These are phyloP conservation scores for Neocatenulostroma microsporum DNA, from an alignment of 2,329 filamentous ascomycete species.

Conservation along the genomic window DNA sequence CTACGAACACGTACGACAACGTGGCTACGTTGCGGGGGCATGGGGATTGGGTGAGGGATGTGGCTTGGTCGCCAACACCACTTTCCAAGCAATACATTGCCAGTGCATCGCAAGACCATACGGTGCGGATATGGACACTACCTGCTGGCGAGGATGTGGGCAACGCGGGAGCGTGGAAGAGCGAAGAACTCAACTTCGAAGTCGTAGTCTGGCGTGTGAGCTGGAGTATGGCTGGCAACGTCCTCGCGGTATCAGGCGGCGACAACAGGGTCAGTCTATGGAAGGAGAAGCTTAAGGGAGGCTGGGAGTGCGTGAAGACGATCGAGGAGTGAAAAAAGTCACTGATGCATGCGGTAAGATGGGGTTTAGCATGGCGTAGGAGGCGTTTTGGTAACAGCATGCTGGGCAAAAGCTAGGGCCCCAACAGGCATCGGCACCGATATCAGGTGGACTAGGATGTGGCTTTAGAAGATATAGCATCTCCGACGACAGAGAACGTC, in stretches of 20 bases:
- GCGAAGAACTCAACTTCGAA: conserved; percentile 80
- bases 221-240: conserved; percentile 96
- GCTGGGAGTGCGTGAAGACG: conserved; percentile 96
- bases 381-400: too few species aligned
- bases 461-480: too few species aligned
- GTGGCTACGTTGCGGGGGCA: conserved; percentile 67
- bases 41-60: conserved; percentile 93
- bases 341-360: too few species aligned
- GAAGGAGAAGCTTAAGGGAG: conserved; percentile 95
- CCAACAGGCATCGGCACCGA: too few species aligned
- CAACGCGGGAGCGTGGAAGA: conserved; percentile 64
- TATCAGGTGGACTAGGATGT: too few species aligned
- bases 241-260: conserved; percentile 82
- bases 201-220: conserved; percentile 90
- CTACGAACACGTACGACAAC: conserved; percentile 27
- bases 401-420: too few species aligned
- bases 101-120: conserved; percentile 91
- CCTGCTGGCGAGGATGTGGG: conserved; percentile 32
- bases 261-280: conserved; percentile 97
- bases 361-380: too few species aligned
- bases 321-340: conserved; percentile 63
- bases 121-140: conserved; percentile 88
- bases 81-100: conserved; percentile 96
- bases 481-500: too few species aligned
- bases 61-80: conserved; percentile 93